phyloP scores from a whole-genome alignment of 2,329 filamentous ascomycete genomes.

The Phyllosticta capitalensis region DNA sequence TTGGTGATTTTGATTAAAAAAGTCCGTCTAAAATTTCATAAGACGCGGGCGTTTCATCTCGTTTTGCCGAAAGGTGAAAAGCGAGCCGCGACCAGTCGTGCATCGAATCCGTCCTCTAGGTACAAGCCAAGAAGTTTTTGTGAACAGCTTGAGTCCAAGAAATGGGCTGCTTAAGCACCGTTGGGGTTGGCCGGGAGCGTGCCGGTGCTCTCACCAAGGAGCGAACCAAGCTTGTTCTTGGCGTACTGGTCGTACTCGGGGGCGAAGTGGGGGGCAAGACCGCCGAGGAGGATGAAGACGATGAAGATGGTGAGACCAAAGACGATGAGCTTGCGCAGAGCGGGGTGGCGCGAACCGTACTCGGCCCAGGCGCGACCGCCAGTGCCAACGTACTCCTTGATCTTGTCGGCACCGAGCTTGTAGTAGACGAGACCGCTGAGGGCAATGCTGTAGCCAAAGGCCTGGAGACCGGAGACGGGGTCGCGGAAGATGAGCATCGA shows the following conservation, averaged over 20 bases:
- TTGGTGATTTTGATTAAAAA: neutral
- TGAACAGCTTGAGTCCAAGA: neutral
- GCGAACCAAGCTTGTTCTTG: conserved; percentile 25
- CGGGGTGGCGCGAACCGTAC: conserved; percentile 67
- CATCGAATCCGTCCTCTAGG: neutral
- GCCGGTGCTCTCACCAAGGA: conserved; percentile 22
- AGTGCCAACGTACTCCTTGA: conserved; percentile 69
- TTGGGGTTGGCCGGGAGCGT: conserved; percentile 9
- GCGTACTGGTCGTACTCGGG: conserved; percentile 27
- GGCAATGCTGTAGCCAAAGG: conserved; percentile 76
- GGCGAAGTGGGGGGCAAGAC: conserved; percentile 31
- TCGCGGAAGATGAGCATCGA: conserved; percentile 78
- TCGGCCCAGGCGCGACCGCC: conserved; percentile 74
- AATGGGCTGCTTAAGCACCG: conserved; percentile 3
- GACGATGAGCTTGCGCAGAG: conserved; percentile 67
- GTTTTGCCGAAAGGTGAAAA: neutral
- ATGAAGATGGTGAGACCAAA: conserved; percentile 53
- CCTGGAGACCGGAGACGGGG: conserved; percentile 63
- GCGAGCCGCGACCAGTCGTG: neutral
- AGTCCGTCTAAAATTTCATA: neutral
- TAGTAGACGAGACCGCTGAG: conserved; percentile 74
- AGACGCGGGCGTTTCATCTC: neutral
- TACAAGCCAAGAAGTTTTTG: neutral
- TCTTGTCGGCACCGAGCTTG: conserved; percentile 73
- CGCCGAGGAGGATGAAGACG: conserved; percentile 59